Conservation (phyloP, 495 filamentous ascomycete genomes). For the Penicillium bovifimosum region DNA sequence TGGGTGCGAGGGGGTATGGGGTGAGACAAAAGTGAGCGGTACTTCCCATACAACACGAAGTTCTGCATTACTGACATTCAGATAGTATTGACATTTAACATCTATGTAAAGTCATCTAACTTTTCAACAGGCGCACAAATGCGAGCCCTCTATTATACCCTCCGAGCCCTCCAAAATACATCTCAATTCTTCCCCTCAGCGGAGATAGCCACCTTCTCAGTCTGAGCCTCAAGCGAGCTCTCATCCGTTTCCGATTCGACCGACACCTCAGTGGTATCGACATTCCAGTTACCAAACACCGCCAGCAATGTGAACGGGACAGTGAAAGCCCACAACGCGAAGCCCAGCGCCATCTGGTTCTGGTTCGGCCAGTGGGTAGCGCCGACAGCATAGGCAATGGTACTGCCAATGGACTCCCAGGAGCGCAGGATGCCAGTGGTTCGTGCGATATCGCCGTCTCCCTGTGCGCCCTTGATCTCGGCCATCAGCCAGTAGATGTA, state of each 20-base stretch:
- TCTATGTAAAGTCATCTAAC: too few species aligned
- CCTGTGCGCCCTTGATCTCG: slow-evolving; percentile 19
- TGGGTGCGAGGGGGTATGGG: too few species aligned
- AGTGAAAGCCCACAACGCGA: slow-evolving; percentile 15
- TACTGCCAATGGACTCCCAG: slow-evolving; percentile 45
- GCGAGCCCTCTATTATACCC: background rate
- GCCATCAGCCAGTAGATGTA: slow-evolving; percentile 31
- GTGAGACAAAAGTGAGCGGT: too few species aligned
- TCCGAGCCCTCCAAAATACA: too few species aligned
- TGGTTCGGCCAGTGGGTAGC: slow-evolving; percentile 24
- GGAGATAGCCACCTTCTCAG: slow-evolving; percentile 9
- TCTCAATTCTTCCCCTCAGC: background rate
- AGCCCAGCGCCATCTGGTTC: slow-evolving; percentile 19
- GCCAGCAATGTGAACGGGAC: slow-evolving; percentile 16
- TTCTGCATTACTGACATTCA: too few species aligned
- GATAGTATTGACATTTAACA: too few species aligned
- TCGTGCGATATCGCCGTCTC: slow-evolving; percentile 42
- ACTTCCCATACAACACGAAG: too few species aligned
- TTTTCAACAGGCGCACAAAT: too few species aligned
- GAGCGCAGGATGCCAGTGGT: slow-evolving; percentile 45
- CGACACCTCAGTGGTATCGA: background rate
- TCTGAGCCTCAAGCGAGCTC: slow-evolving; percentile 14
- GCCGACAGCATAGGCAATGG: slow-evolving; percentile 46
- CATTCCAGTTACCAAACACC: slow-evolving; percentile 16
- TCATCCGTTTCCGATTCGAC: slow-evolving; percentile 4